phyloP scores from a whole-genome alignment of 768 basidiomycete genomes.

The Suillus ampliporus region DNA sequence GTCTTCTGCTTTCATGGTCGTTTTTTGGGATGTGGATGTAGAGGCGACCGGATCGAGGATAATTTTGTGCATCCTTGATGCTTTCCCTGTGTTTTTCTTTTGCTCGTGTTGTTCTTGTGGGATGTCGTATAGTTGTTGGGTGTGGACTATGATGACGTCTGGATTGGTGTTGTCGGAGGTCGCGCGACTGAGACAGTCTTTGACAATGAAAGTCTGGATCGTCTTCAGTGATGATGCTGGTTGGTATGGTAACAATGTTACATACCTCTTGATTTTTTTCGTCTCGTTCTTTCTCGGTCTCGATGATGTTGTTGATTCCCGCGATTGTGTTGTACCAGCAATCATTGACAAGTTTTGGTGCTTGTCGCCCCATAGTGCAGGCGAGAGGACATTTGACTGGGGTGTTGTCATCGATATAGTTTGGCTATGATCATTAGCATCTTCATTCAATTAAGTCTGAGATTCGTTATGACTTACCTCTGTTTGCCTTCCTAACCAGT shows the following conservation, averaged over 20 bases:
- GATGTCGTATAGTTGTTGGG: not conserved
- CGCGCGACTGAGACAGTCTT: not conserved
- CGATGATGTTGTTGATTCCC: not conserved
- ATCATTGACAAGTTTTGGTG: not conserved
- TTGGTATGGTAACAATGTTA: too few relatives aligned
- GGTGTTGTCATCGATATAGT: not conserved
- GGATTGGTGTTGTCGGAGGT: not conserved
- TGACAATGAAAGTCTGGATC: not conserved
- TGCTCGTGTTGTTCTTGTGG: not conserved
- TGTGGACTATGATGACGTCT: not conserved
- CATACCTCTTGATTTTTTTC: not conserved
- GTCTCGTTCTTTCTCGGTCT: not conserved
- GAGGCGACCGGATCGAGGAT: not conserved
- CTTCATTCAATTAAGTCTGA: too few relatives aligned
- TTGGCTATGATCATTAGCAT: not conserved
- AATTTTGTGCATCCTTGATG: not conserved
- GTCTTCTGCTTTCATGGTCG: not conserved
- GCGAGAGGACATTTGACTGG: not conserved
- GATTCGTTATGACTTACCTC: too few relatives aligned
- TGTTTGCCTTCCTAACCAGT: not conserved
- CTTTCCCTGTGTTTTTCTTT: not conserved
- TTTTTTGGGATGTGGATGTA: not conserved
- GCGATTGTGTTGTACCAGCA: not conserved
- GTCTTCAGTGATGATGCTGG: not conserved
- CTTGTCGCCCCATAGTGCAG: not conserved